Evolutionary conservation across 1,284 basidiomycete species (phyloP), one percentile per base, ranked within the genome.

Genomic region (Fomitiporia mediterranea): DNA sequence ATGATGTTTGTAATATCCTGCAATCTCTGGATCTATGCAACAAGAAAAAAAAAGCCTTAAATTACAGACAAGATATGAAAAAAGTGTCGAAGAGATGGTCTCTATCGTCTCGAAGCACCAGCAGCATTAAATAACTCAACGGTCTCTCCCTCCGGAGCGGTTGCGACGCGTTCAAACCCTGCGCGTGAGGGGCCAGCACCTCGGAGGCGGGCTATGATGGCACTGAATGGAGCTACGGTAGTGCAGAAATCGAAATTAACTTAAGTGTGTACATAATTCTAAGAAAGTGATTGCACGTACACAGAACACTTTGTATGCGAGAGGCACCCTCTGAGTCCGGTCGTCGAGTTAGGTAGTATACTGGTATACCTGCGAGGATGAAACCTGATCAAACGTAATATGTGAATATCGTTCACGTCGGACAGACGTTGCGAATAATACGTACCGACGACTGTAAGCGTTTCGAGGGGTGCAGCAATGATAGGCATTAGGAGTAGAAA

Each of bases 401-500:
- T 40, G 6, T 34, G 32, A 34, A 34, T 34, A 34, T 34, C 32
- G 32, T n/a, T n/a, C n/a, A n/a, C n/a, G n/a, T n/a, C n/a, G n/a
- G n/a, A n/a, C n/a, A n/a, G n/a, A n/a, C n/a, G n/a, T n/a, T n/a
- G n/a, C n/a, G n/a, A n/a, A 11, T n/a, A 1, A 44, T 7, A 23
- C 42, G 72, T 63, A 94, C 93, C 84, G 58, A 95, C 79, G 2
- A 94, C 94, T 1, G 92, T 85, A 2, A 91, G 70, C 0, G 94
- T 93, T 69, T 98, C 90, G 23, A 89, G 71, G 0, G 96, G 97
- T 13, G 95, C 94, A 1, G 94, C 94, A 58, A 97, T 89, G 52
- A 97, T 80, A 2, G 95, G 95, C 92, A 99, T 98, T 64, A 90
- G 86, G 4, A 99, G 74, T 51, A 99, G 76, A 72, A 98, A 98